Evolutionary conservation across 2,329 filamentous ascomycete genomes (phyloP).

Genomic region (Colletotrichum spinosum): DNA sequence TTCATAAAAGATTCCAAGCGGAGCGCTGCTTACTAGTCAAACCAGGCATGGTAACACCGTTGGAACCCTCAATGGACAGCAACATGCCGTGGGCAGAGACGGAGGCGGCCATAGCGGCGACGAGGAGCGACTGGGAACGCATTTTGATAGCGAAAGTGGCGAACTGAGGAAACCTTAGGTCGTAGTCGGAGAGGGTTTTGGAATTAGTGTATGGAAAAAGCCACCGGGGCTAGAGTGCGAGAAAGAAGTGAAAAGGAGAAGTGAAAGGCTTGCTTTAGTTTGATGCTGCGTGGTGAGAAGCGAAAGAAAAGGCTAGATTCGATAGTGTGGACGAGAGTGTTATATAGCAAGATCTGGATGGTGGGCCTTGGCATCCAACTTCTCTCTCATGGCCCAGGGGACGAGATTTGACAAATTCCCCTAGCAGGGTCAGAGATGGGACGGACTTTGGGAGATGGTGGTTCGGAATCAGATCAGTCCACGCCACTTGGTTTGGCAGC

Average conservation of each 20-base stretch:
- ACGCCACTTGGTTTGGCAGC: conserved; percentile 11
- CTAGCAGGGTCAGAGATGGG: conserved; percentile 18
- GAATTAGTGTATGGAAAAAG: conserved; percentile 8
- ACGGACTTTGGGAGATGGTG: conserved; percentile 12
- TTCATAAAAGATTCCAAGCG: background rate
- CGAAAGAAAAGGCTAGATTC: background rate
- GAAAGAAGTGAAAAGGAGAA: conserved; percentile 25
- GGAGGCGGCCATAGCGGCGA: conserved; percentile 50
- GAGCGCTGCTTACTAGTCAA: conserved; percentile 47
- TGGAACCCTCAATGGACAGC: conserved; percentile 67
- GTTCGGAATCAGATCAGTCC: conserved; percentile 35
- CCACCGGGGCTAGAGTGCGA: conserved; percentile 32
- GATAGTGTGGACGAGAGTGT: conserved; percentile 33
- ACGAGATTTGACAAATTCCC: conserved; percentile 36
- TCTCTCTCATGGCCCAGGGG: conserved; percentile 14
- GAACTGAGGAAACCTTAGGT: conserved; percentile 19
- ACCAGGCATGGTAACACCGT: conserved; percentile 72
- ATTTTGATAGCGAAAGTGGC: conserved; percentile 36
- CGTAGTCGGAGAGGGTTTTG: conserved; percentile 22
- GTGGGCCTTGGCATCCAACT: conserved; percentile 35
- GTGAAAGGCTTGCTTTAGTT: conserved; percentile 34
- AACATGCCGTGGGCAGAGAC: conserved; percentile 70
- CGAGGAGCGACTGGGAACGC: conserved; percentile 47
- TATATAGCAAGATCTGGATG: conserved; percentile 31
- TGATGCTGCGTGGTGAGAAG: conserved; percentile 33